Evolutionary conservation across 73 alveolate genomes (phyloP).

Genomic region (Urostyla sp.): DNA sequence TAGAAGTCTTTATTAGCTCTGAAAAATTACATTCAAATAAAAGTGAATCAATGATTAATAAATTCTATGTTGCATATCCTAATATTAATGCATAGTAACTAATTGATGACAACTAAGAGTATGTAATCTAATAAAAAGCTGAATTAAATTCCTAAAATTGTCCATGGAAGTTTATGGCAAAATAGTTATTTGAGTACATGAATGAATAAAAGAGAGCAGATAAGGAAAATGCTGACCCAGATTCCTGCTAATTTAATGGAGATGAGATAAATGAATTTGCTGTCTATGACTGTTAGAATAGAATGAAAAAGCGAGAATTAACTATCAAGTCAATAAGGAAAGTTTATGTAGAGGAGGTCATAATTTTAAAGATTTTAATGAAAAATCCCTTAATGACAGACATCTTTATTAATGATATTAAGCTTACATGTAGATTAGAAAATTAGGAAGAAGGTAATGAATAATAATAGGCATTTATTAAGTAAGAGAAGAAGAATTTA

Average conservation of each 20-base stretch:
- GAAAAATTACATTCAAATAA: conserved; percentile 52
- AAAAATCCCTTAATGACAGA: conserved; percentile 69
- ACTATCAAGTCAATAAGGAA: conserved; percentile 55
- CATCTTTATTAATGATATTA: conserved; percentile 51
- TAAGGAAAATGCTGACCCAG: conserved; percentile 21
- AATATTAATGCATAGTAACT: conserved; percentile 9
- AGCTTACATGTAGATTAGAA: conserved; percentile 39
- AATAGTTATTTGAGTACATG: conserved; percentile 29
- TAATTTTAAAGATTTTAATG: conserved; percentile 49
- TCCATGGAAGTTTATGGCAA: conserved; percentile 57
- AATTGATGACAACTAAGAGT: conserved; percentile 37
- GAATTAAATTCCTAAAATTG: conserved; percentile 45
- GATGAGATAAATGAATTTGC: conserved; percentile 46
- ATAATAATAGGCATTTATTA: conserved; percentile 10
- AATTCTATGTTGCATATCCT: conserved; percentile 10
- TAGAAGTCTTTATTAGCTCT: conserved; percentile 61
- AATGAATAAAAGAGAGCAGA: conserved; percentile 21
- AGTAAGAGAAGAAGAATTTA: conserved; percentile 14
- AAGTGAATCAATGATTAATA: conserved; percentile 26
- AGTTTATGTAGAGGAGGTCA: conserved; percentile 48
- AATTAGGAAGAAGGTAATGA: not conserved
- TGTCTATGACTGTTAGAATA: conserved; percentile 13
- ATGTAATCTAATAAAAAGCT: conserved; percentile 20
- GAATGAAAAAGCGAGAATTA: conserved; percentile 46
- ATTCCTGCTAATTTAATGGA: conserved; percentile 18